Evolutionary conservation across 805 yeast genomes (phyloP).

Genomic region (Saccharomycopsis schoenii): DNA sequence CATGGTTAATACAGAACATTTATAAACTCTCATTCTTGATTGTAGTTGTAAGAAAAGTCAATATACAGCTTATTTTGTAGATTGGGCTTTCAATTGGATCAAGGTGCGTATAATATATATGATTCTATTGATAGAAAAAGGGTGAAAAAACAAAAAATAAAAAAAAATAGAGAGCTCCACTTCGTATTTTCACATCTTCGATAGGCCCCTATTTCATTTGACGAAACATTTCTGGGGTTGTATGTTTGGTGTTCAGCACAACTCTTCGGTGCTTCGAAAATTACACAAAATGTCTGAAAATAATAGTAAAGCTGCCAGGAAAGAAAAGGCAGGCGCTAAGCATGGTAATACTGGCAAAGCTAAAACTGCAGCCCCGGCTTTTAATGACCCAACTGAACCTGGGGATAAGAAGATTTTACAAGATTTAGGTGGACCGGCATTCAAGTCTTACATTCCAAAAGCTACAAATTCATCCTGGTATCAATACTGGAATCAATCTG

Average conservation of each 20-base stretch:
- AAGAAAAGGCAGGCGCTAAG: background rate
- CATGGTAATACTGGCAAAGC: background rate
- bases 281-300: background rate
- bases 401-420: slow-evolving; percentile 88
- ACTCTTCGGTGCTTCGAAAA: background rate
- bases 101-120: background rate
- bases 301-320: background rate
- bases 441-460: slow-evolving; percentile 86
- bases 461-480: slow-evolving; percentile 96
- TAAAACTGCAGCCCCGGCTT: background rate
- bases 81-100: background rate
- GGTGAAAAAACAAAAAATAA: too few relatives aligned
- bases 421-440: slow-evolving; percentile 81
- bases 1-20: background rate
- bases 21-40: background rate
- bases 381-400: slow-evolving; percentile 29
- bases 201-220: background rate
- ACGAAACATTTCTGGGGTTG: background rate
- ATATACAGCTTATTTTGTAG: too few relatives aligned
- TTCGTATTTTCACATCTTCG: background rate
- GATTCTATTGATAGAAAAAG: background rate
- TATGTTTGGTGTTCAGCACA: too few relatives aligned
- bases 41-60: too few relatives aligned
- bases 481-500: slow-evolving; percentile 88
- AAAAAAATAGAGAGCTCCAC: too few relatives aligned